phyloP scores from a whole-genome alignment of 2,329 filamentous ascomycete genomes.

The Nigrospora sphaerica region DNA sequence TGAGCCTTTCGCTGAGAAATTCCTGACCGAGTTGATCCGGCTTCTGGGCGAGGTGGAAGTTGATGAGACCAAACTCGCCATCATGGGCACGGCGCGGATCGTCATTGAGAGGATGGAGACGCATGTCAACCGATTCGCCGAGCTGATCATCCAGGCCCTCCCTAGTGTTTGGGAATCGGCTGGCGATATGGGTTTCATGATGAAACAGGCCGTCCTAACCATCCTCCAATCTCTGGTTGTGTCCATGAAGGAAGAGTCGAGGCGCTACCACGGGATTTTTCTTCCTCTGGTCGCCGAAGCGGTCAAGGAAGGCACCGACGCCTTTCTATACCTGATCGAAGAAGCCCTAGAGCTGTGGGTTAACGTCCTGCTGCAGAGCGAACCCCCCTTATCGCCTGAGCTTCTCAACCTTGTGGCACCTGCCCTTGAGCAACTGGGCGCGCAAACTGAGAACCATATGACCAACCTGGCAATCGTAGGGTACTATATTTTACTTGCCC shows the following conservation, averaged over 20 bases:
- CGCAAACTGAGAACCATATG: conserved; percentile 56
- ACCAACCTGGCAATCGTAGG: conserved; percentile 59
- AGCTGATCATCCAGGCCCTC: conserved; percentile 73
- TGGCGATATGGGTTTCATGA: conserved; percentile 73
- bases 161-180: conserved; percentile 80
- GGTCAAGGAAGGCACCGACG: conserved; percentile 66
- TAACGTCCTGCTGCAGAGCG: conserved; percentile 61
- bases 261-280: conserved; percentile 72
- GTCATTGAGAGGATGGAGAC: conserved; percentile 77
- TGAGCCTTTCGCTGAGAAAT: conserved; percentile 66
- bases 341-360: conserved; percentile 89
- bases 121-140: conserved; percentile 60
- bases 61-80: conserved; percentile 82
- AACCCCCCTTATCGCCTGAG: conserved; percentile 51
- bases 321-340: conserved; percentile 78
- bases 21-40: conserved; percentile 65
- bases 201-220: conserved; percentile 88
- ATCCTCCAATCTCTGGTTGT: conserved; percentile 80
- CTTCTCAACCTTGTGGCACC: conserved; percentile 57
- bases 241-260: conserved; percentile 72
- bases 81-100: conserved; percentile 79
- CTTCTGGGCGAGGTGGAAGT: conserved; percentile 75
- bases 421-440: conserved; percentile 59
- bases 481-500: conserved; percentile 63
- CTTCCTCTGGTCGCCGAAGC: conserved; percentile 77